Evolutionary conservation across 2,329 filamentous ascomycete species (phyloP), one percentile per base, ranked within the genome.

Genomic region (Monosporascus sp.): DNA sequence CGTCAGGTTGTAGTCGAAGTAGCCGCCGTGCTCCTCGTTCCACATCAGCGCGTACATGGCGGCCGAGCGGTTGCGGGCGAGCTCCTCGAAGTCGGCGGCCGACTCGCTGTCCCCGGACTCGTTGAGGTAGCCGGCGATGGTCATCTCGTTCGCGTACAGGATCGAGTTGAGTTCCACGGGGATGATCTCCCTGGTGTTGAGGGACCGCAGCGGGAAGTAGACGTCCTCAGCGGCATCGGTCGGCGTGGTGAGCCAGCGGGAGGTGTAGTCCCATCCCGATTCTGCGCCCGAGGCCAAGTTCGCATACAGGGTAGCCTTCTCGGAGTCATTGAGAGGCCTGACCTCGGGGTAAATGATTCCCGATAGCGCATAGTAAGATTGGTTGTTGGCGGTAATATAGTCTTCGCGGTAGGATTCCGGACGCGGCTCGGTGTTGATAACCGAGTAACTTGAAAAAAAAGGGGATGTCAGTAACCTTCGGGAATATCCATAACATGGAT

Each of bases 1-100:
- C 0, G 83, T 87, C 31, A 84, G 56, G 69, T 88, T 88, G 72
- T 81, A 87, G 73, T 88, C 85, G 62, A 87, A 88, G 72, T 86
- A 88, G 67, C 77, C 78, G 66, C 72, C 80, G 55, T 82, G 75
- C 6, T 79, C 82, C 31, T 77, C 69, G 65, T 86, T 86, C 84
- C 84, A 88, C 67, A 88, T 74, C 46, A 87, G 66, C 1, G 75
- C 72, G 47, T 79, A 78, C 78, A 88, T 87, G 57, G 82, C 83
- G 44, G 78, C 74, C 65, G 80, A 82, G 55, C 85, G 79, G 31
- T 73, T 68, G 3, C 65, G 61, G 14, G 84, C 84, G 5, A 73
- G 65, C 4, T 71, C 61, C 6, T 70, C 68, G 77, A 81, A 88
- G 9, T 69, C 58, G 7, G 69, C 65, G 2, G 80, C 79, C 1